Percentiles rank a stretch among this genome's conserved stretches.
Evolutionary conservation across 225 moss, liverwort and hornwort species (phyloP).

Genomic region (Sphagnum tenellum): DNA sequence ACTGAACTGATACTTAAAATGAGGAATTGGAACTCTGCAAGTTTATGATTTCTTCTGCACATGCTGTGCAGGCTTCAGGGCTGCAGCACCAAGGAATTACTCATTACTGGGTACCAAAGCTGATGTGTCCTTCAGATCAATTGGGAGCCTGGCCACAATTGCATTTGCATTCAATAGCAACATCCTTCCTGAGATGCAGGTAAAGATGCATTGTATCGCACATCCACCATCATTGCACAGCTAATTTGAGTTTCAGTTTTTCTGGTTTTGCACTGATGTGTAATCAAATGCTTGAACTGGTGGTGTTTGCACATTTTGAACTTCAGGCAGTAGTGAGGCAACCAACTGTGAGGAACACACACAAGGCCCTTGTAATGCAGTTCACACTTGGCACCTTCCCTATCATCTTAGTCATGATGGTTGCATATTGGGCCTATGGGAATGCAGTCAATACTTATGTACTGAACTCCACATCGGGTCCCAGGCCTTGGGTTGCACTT

Average conservation of each 20-base stretch:
- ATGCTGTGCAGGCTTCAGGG: too few relatives aligned
- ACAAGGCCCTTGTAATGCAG: slow-evolving; percentile 32
- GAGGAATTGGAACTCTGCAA: too few relatives aligned
- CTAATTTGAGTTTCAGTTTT: too few relatives aligned
- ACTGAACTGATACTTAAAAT: too few relatives aligned
- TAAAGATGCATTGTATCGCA: neutral
- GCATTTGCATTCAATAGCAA: slow-evolving; percentile 43
- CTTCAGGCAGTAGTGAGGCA: slow-evolving; percentile 31
- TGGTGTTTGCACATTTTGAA: neutral
- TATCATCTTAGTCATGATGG: slow-evolving; percentile 22
- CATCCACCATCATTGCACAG: too few relatives aligned
- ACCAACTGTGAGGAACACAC: slow-evolving; percentile 23
- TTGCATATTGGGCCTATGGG: slow-evolving; percentile 46
- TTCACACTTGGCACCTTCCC: slow-evolving; percentile 26
- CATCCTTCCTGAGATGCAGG: slow-evolving; percentile 51
- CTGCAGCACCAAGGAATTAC: slow-evolving; percentile 17
- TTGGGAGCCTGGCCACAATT: slow-evolving; percentile 27
- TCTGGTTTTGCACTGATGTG: too few relatives aligned
- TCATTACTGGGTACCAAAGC: slow-evolving; percentile 18
- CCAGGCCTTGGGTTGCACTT: slow-evolving; percentile 15
- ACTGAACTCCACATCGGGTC: slow-evolving; percentile 20
- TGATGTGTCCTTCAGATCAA: slow-evolving; percentile 18
- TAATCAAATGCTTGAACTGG: too few relatives aligned
- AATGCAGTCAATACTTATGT: slow-evolving; percentile 13
- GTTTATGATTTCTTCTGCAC: too few relatives aligned